These are phyloP conservation scores for Pyrenophora teres DNA, from an alignment of 2,329 filamentous ascomycete species.

Conservation along the genomic window DNA sequence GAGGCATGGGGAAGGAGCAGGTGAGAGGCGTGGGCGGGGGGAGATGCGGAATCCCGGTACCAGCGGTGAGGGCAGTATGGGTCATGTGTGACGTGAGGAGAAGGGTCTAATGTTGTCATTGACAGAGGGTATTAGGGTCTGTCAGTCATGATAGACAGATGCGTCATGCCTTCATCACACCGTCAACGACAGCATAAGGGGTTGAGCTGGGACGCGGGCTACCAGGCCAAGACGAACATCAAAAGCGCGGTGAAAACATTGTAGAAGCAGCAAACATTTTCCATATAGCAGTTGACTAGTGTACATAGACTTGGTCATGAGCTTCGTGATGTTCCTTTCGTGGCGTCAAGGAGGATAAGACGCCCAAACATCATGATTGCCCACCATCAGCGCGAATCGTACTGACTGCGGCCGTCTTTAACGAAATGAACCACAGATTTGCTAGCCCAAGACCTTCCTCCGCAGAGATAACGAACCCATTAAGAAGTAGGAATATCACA, in stretches of 20 bases:
- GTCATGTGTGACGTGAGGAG: neutral
- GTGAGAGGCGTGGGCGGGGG: constrained; percentile 6
- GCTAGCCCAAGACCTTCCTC: constrained; percentile 29
- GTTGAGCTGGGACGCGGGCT: constrained; percentile 22
- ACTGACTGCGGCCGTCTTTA: constrained; percentile 33
- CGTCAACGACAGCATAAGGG: neutral
- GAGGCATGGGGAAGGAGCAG: neutral
- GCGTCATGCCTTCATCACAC: neutral
- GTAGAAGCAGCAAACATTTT: constrained; percentile 28
- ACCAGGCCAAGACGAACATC: constrained; percentile 2
- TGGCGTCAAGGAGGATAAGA: constrained; percentile 27
- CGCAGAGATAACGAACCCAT: constrained; percentile 26
- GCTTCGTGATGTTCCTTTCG: constrained; percentile 41
- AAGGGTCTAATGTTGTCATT: no score
- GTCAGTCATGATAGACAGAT: neutral
- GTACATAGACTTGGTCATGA: constrained; percentile 44
- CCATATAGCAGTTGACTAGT: constrained; percentile 46
- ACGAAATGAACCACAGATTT: constrained; percentile 30
- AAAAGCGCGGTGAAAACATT: neutral
- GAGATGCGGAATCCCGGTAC: constrained; percentile 17
- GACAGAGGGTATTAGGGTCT: neutral
- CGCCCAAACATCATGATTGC: constrained; percentile 42
- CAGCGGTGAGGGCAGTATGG: constrained; percentile 4
- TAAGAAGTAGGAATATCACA: constrained; percentile 32
- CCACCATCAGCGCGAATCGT: constrained; percentile 27